Evolutionary conservation across 495 filamentous ascomycete species (phyloP).

Genomic region (Daldinia vernicosa): DNA sequence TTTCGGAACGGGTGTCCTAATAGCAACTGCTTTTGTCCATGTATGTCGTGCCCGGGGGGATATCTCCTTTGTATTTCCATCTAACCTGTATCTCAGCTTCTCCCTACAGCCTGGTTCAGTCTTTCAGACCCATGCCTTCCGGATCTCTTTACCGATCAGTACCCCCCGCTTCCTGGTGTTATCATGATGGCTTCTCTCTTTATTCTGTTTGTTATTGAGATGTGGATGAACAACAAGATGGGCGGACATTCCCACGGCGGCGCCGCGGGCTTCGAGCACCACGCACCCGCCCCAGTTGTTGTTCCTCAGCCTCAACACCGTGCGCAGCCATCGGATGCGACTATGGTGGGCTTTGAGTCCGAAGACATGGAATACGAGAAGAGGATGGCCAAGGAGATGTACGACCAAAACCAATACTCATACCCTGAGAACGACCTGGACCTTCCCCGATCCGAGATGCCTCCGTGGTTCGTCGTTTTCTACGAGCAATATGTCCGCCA

Average conservation of each 20-base stretch:
- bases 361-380: slow-evolving; percentile 53
- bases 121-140: slow-evolving; percentile 68
- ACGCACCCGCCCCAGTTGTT: slow-evolving; percentile 19
- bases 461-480: slow-evolving; percentile 63
- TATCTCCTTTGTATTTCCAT: background rate
- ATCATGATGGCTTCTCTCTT: slow-evolving; percentile 68
- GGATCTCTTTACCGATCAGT: slow-evolving; percentile 61
- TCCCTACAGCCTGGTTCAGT: slow-evolving; percentile 65
- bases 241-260: slow-evolving; percentile 63
- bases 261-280: slow-evolving; percentile 53
- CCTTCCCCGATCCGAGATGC: slow-evolving; percentile 57
- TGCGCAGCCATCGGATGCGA: background rate
- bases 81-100: slow-evolving; percentile 49
- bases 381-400: slow-evolving; percentile 51
- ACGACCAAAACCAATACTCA: slow-evolving; percentile 43
- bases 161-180: slow-evolving; percentile 67
- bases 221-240: slow-evolving; percentile 62
- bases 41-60: slow-evolving; percentile 52
- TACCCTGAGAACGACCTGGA: slow-evolving; percentile 44
- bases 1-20: slow-evolving; percentile 74
- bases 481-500: slow-evolving; percentile 65
- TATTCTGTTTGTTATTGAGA: slow-evolving; percentile 63
- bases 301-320: slow-evolving; percentile 18
- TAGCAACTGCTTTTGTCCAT: slow-evolving; percentile 76
- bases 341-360: slow-evolving; percentile 38